Base-by-base conservation (phyloP, 306 rosid species). In the Luffa acutangula region DNA sequence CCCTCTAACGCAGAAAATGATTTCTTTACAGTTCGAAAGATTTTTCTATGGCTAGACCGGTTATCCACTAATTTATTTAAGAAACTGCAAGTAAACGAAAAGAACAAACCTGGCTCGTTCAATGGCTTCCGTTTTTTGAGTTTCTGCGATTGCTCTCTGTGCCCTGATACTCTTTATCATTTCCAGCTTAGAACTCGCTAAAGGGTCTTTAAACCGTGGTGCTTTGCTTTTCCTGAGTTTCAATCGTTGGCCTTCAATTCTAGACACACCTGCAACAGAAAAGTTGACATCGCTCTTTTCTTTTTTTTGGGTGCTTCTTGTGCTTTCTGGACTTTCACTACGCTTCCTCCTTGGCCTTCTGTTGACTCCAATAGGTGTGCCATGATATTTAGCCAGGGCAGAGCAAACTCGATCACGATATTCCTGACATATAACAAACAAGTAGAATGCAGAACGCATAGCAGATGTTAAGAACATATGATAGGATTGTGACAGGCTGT, bases 101-200 rank as follows among this genome's bases (percentile, higher is more conserved):
- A 69, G 53, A 46, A 84, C 76, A 89, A 81, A 95, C 99, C 93
- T 88, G 54, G 97, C 99, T 87, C 88, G 91, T 80, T 87, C 91
- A 84, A 95, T 69, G 82, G 93, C 93, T 85, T 88, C 93, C 53
- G 56, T 84, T 75, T 87, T 92, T 87, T 80, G 80, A 84, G 88
- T 86, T 83, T 91, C 99, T 45, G 75, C 83, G 21, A 86, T 82
- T 72, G 92, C 92, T 81, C 99, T 88, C 84, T 90, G 87, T 77
- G 97, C 97, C 86, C 99, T 87, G 82, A 95, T 85, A 57, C 84
- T 93, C 78, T 86, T 93, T 81, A 95, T 86, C 98, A 95, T 91
- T 87, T 91, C 93, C 86, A 95, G 92, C 87, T 95, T 95, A 9
- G 93, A 93, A 83, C 90, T 86, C 48, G 84, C 96, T 80, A 89